These are phyloP conservation scores for Phytophthora pluvialis DNA, from an alignment of 352 stramenopile species.

Conservation along the genomic window DNA sequence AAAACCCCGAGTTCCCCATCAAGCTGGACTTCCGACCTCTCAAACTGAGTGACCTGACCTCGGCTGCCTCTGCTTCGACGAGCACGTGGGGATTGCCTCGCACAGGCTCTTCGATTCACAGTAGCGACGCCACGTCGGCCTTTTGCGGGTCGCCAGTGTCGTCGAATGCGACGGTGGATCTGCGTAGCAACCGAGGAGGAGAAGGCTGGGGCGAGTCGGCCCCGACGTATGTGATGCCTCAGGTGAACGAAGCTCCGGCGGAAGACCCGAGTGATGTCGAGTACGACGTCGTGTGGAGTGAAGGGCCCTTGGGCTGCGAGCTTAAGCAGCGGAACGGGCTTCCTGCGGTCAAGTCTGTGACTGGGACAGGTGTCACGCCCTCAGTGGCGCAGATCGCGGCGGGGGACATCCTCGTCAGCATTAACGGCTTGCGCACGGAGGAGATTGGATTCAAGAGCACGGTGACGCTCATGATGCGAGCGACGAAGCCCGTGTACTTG, in stretches of 20 bases:
- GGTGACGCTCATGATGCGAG: conserved; percentile 75
- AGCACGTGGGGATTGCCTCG: conserved; percentile 30
- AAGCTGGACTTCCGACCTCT: conserved; percentile 74
- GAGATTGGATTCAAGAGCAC: conserved; percentile 83
- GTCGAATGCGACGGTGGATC: conserved; percentile 39
- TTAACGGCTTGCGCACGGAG: conserved; percentile 79
- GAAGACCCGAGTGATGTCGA: conserved; percentile 49
- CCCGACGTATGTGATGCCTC: conserved; percentile 22
- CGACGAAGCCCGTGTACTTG: conserved; percentile 79
- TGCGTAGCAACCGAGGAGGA: conserved; percentile 32
- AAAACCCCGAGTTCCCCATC: conserved; percentile 65
- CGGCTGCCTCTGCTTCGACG: conserved; percentile 19
- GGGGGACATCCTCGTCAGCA: conserved; percentile 72
- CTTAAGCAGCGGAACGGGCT: conserved; percentile 76
- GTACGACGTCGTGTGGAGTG: conserved; percentile 82
- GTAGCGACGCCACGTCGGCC: conserved; percentile 33
- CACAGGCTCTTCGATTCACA: conserved; percentile 43
- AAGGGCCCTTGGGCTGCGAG: conserved; percentile 74
- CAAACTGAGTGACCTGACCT: conserved; percentile 48
- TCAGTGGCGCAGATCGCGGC: conserved; percentile 74
- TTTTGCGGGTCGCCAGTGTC: conserved; percentile 42
- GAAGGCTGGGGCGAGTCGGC: conserved; percentile 23
- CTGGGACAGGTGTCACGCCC: conserved; percentile 54
- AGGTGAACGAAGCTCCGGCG: conserved; percentile 16
- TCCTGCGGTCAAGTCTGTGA: conserved; percentile 75